These are phyloP conservation scores for Torulaspora franciscae DNA, from an alignment of 805 yeast species.

Conservation along the genomic window DNA sequence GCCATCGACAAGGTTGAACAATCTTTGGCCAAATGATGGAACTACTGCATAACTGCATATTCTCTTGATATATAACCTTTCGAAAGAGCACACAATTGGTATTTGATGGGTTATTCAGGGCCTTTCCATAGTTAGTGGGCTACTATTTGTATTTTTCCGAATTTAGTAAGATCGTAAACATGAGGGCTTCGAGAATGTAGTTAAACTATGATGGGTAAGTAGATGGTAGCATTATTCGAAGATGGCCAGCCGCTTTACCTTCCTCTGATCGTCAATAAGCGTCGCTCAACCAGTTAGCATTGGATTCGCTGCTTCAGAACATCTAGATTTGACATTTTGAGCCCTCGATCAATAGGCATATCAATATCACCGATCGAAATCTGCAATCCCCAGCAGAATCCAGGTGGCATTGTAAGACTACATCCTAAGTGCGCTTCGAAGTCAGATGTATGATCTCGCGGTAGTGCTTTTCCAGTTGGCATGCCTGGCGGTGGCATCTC, in stretches of 20 bases:
- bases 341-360: not conserved
- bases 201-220: not conserved
- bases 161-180: not conserved
- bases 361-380: not conserved
- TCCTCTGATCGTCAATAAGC: not conserved
- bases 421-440: slow-evolving; percentile 1
- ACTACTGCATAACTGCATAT: slow-evolving; percentile 1
- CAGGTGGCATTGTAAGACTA: not conserved
- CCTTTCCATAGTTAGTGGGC: not conserved
- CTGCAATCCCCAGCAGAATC: not conserved
- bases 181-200: slow-evolving; percentile 6
- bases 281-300: not conserved
- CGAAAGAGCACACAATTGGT: not conserved
- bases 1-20: slow-evolving; percentile 51
- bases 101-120: too few species aligned
- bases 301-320: not conserved
- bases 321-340: not conserved
- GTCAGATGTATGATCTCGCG: slow-evolving; percentile 8
- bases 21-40: not conserved
- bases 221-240: not conserved
- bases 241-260: not conserved
- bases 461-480: slow-evolving; percentile 2
- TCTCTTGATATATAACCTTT: not conserved
- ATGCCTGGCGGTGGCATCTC: slow-evolving; percentile 15
- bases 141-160: slow-evolving; percentile 3